Evolutionary conservation across 2,329 filamentous ascomycete species (phyloP).

Genomic region (Phialophora chinensis): DNA sequence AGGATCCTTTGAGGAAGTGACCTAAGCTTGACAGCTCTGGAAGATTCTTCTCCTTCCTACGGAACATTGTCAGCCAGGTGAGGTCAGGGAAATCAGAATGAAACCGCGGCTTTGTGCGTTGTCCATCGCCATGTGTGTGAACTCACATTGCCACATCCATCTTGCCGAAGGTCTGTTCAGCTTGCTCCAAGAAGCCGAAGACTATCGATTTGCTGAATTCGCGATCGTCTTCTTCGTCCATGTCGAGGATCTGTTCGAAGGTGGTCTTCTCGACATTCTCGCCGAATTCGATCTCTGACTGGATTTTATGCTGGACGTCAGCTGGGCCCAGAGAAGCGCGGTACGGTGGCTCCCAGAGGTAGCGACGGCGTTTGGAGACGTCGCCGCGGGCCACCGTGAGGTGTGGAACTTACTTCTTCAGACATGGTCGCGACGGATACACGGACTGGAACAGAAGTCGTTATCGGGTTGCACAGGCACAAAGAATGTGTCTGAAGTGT

Average conservation of each 20-base stretch:
- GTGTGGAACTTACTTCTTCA: conserved; percentile 31
- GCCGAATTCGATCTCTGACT: conserved; percentile 62
- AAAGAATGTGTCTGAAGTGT: neutral
- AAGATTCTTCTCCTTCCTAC: conserved; percentile 72
- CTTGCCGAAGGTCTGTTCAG: conserved; percentile 79
- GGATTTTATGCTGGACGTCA: neutral
- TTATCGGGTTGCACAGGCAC: neutral
- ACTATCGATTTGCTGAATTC: conserved; percentile 92
- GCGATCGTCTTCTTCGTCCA: conserved; percentile 88
- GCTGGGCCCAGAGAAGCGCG: neutral
- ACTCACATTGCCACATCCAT: conserved; percentile 81
- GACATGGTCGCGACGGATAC: conserved; percentile 18
- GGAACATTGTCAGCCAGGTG: conserved; percentile 20
- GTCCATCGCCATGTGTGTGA: neutral
- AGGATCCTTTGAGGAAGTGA: conserved; percentile 97
- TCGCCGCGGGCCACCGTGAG: neutral
- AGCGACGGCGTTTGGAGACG: neutral
- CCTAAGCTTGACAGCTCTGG: conserved; percentile 79
- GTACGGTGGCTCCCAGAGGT: neutral
- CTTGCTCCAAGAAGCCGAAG: conserved; percentile 90
- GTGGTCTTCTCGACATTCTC: conserved; percentile 79
- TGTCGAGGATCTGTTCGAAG: conserved; percentile 95
- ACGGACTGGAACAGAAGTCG: neutral
- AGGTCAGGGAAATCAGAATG: neutral
- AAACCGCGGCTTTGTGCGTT: neutral